Conservation (phyloP, 352 stramenopile species). For the Pythium dissotocum region DNA sequence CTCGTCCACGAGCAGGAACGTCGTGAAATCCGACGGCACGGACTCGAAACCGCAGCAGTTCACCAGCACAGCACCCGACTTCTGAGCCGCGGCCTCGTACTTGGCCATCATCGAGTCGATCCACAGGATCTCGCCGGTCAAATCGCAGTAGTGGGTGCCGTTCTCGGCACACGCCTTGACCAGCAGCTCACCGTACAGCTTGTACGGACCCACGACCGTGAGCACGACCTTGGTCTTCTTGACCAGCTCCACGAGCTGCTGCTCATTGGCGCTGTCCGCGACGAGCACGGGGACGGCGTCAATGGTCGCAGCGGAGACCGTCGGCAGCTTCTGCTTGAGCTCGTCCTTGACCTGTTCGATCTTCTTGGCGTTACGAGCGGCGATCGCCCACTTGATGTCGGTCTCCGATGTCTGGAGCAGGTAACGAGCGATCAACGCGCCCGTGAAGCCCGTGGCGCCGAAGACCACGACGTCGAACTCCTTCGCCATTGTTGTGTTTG, state of each 20-base stretch:
- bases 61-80: conserved; percentile 80
- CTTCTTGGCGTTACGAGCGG: conserved; percentile 76
- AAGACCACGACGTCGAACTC: conserved; percentile 77
- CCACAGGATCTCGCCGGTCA: conserved; percentile 91
- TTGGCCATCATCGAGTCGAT: conserved; percentile 78
- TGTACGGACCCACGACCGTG: conserved; percentile 88
- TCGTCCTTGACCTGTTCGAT: conserved; percentile 58
- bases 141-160: conserved; percentile 90
- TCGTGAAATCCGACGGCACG: conserved; percentile 86
- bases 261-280: conserved; percentile 54
- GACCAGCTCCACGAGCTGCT: conserved; percentile 75
- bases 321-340: conserved; percentile 50
- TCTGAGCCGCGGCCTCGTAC: conserved; percentile 51
- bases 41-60: conserved; percentile 90
- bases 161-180: conserved; percentile 84
- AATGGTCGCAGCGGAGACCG: conserved; percentile 37
- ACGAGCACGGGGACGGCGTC: conserved; percentile 52
- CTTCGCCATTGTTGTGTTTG: conserved; percentile 28
- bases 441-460: conserved; percentile 91
- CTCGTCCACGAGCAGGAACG: conserved; percentile 66
- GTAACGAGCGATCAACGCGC: conserved; percentile 70
- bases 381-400: conserved; percentile 86
- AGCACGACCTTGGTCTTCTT: conserved; percentile 73
- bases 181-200: conserved; percentile 80
- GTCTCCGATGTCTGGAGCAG: conserved; percentile 52